phyloP scores from a whole-genome alignment of 75 land plant species.

The Ceratopteris richardii region DNA sequence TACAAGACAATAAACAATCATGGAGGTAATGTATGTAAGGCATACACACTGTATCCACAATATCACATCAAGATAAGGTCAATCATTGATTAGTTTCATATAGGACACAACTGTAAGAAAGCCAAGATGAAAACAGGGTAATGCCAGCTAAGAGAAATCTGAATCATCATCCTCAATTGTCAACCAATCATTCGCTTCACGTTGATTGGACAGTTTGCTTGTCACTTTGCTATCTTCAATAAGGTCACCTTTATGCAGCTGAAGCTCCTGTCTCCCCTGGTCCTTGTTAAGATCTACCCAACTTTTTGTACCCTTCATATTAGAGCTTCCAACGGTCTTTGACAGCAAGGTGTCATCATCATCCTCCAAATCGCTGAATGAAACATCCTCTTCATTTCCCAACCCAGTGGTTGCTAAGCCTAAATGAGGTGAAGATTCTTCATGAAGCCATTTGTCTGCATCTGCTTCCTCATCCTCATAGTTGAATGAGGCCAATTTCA shows the following conservation, averaged over 20 bases:
- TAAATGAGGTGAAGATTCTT: constrained; percentile 20
- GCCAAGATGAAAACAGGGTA: no score
- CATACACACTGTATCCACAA: no score
- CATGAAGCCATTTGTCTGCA: constrained; percentile 61
- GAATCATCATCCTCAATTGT: constrained; percentile 26
- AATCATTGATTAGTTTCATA: no score
- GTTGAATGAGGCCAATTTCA: neutral
- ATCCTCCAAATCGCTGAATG: constrained; percentile 96
- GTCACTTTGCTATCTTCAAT: neutral
- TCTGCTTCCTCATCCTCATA: constrained; percentile 39
- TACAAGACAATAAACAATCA: no score
- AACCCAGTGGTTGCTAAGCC: constrained; percentile 6
- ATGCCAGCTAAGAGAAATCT: no score
- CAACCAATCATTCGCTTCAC: constrained; percentile 37
- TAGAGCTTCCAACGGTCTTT: constrained; percentile 3
- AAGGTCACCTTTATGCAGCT: neutral
- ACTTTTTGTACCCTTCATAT: neutral
- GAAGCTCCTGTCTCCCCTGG: neutral
- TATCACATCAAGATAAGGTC: no score
- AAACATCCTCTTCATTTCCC: constrained; percentile 77
- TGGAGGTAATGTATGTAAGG: no score
- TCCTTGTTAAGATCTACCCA: constrained; percentile 17
- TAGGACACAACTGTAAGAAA: no score
- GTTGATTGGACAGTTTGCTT: constrained; percentile 5
- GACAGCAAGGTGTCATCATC: constrained; percentile 41